Evolutionary conservation across 345 rosid species (phyloP).

Genomic region (Acer saccharum): DNA sequence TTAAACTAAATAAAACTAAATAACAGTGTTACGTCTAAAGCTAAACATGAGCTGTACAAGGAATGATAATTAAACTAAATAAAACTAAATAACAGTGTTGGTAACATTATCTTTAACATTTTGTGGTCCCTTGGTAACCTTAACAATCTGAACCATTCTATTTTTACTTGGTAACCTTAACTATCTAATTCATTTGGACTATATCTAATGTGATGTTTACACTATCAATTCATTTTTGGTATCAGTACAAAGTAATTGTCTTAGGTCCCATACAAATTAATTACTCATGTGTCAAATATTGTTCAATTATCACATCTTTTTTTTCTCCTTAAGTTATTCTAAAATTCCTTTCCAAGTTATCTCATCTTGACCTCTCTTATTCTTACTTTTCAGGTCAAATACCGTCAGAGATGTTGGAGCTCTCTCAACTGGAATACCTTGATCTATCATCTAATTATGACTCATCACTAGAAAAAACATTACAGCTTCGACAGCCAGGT

Average conservation of each 20-base stretch:
- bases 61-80: too few relatives aligned
- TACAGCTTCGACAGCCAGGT: conserved; percentile 5
- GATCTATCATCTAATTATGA: background rate
- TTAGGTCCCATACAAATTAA: too few relatives aligned
- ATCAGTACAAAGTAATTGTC: too few relatives aligned
- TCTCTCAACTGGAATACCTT: background rate
- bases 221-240: too few relatives aligned
- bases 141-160: background rate
- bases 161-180: background rate
- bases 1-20: too few relatives aligned
- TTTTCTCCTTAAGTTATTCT: too few relatives aligned
- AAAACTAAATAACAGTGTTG: background rate
- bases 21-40: too few relatives aligned
- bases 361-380: conserved; percentile 11
- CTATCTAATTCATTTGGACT: background rate
- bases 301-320: too few relatives aligned
- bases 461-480: background rate
- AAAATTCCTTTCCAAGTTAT: background rate
- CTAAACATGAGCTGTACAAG: too few relatives aligned
- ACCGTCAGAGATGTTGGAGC: background rate
- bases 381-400: conserved; percentile 16
- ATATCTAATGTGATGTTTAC: too few relatives aligned
- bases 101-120: too few relatives aligned
- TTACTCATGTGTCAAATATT: background rate
- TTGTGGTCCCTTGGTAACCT: background rate